Evolutionary conservation across 768 basidiomycete genomes (phyloP).

Genomic region (Rossbeevera mucosa): DNA sequence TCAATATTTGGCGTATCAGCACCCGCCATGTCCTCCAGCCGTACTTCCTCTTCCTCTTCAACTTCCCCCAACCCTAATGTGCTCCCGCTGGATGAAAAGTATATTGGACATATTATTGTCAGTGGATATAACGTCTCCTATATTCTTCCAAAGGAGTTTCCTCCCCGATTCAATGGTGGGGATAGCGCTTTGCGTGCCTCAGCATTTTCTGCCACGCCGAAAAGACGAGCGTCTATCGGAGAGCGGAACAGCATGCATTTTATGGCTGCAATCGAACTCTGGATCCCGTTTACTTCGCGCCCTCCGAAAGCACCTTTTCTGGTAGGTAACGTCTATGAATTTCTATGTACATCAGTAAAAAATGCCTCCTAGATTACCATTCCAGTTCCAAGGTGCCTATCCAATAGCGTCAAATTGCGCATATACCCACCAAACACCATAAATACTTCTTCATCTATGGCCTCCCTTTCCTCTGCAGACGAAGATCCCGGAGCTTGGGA

Average conservation of each 20-base stretch:
- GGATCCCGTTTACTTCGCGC: constrained; percentile 60
- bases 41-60: constrained; percentile 35
- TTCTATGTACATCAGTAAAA: constrained; percentile 4
- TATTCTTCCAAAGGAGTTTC: constrained; percentile 66
- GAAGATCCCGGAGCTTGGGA: constrained; percentile 70
- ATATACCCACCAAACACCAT: constrained; percentile 61
- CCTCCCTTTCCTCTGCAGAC: constrained; percentile 72
- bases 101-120: constrained; percentile 71
- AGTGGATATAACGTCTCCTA: constrained; percentile 75
- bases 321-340: constrained; percentile 35
- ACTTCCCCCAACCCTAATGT: constrained; percentile 22
- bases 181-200: constrained; percentile 23
- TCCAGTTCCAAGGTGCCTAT: constrained; percentile 72
- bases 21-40: constrained; percentile 30
- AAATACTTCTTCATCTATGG: constrained; percentile 54
- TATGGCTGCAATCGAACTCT: constrained; percentile 77
- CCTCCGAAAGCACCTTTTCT: constrained; percentile 75
- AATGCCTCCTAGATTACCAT: constrained; percentile 56
- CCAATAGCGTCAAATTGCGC: constrained; percentile 68
- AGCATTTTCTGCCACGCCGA: constrained; percentile 26
- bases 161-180: constrained; percentile 26
- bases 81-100: constrained; percentile 57
- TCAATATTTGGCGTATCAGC: constrained; percentile 47
- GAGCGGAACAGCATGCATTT: constrained; percentile 64
- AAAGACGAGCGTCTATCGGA: constrained; percentile 49